Evolutionary conservation across 2,329 filamentous ascomycete species (phyloP), one percentile per base, ranked within the genome.

Genomic region (Fusarium tricinctum): DNA sequence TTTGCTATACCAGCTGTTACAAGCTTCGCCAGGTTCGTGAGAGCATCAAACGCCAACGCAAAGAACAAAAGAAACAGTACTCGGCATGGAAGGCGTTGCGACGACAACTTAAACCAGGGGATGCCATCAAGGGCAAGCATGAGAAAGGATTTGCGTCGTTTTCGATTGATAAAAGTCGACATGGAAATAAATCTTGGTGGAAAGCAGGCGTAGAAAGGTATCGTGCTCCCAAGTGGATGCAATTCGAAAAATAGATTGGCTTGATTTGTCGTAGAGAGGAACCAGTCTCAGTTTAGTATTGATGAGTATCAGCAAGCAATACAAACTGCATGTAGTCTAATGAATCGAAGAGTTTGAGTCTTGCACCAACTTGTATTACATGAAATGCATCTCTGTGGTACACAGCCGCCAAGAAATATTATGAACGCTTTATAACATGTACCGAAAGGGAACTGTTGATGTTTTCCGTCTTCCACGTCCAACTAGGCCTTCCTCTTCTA

Each of bases 401-500:
- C 22, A 28, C 35, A 32, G 23, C 60, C 26, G 13, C 35, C 3
- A 13, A 43, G 48, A 40, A 19, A 10, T 12, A 26, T 19, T 52
- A 51, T 28, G 48, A 53, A 33, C 26, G 35, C 35, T 38, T 73
- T 68, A 85, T 60, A 86, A 63, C 78, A 86, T 85, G 64, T 83
- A 85, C 66, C 82, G 76, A 70, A 84, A 86, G 50, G 73, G 73
- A 23, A 63, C 71, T 12, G 61, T 49, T 7, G 57, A 64, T 19
- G 47, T 56, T 47, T 64, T 75, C 46, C 59, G 66, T 55, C 67
- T 71, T 30, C 73, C 66, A 32, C 73, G 67, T 26, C 75, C 79
- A 58, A 83, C 80, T 30, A 83, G 69, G 15, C 77, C 79, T 64
- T 81, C 79, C 38, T 81, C 80, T 63, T 82, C 82, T 15, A 78